Evolutionary conservation across 1,284 basidiomycete genomes (phyloP).

Genomic region (Bjerkandera adusta): DNA sequence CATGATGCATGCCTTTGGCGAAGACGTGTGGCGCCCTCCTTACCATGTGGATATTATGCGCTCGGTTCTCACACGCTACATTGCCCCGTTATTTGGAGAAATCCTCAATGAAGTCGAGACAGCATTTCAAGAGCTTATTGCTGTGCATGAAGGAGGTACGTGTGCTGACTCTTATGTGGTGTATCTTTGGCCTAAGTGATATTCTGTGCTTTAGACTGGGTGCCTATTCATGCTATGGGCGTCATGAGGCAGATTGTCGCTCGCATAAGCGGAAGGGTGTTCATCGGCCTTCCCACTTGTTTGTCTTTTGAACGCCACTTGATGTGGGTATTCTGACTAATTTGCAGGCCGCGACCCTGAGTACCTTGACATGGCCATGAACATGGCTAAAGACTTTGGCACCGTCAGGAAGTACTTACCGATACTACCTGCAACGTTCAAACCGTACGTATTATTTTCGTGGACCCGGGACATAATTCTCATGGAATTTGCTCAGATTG

Average conservation of each 20-base stretch:
- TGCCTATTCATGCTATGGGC: conserved; percentile 12
- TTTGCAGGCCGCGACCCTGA: conserved; percentile 33
- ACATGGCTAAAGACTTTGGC: conserved; percentile 37
- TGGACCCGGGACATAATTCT: neutral
- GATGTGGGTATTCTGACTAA: conserved; percentile 7
- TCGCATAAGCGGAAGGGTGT: conserved; percentile 25
- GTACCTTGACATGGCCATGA: conserved; percentile 34
- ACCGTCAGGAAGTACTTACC: conserved; percentile 32
- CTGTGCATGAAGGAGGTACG: conserved; percentile 17
- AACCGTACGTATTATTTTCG: neutral
- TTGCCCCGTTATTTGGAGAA: conserved; percentile 24
- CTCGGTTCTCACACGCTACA: conserved; percentile 29
- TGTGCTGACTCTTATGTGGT: conserved; percentile 2
- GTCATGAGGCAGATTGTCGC: conserved; percentile 23
- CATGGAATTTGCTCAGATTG: neutral
- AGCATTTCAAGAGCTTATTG: conserved; percentile 30
- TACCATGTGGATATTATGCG: conserved; percentile 28
- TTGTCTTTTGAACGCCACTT: neutral
- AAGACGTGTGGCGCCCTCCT: neutral
- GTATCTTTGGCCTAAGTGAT: neutral
- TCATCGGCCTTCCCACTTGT: conserved; percentile 29
- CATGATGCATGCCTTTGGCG: neutral
- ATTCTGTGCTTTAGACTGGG: conserved; percentile 21
- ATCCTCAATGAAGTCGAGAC: conserved; percentile 32
- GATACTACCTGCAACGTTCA: neutral